Base-by-base conservation (phyloP, 2,329 filamentous ascomycete species). In the Fusarium xylarioides region DNA sequence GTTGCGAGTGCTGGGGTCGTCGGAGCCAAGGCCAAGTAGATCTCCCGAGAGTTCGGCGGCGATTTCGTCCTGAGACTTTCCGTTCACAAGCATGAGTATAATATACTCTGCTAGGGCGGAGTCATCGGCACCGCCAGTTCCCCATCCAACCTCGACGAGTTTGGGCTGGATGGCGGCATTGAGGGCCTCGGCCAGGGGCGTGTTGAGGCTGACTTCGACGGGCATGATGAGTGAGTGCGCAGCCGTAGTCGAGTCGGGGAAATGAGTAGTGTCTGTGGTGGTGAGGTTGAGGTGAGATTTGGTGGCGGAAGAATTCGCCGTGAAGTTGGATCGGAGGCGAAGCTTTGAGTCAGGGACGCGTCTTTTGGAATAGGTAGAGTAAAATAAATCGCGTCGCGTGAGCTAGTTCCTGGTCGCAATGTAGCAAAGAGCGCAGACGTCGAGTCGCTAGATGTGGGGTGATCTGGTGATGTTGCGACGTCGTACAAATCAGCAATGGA, bases 81-180 rank as follows among this genome's bases (percentile, higher is more conserved):
- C 94, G 83, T 98, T 98, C 71, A 94, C 94, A 37, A 99, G 89
- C 95, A 98, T 98, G 72, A 98, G 90, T 66, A 98, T 92, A 75
- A 99, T 96, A 84, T 98, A 99, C 84, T 99, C 96, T 67, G 95
- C 92, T 67, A 99, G 89, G 42, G 94, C 93, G 30, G 92, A 91
- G 82, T 95, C 94, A 76, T 94, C 92, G 63, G 85, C 84, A 70
- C 92, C 93, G 75, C 92, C 92, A 35, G 92, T 91, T 70, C 91
- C 95, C 95, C 96, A 98, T 78, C 95, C 95, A 75, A 95, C 92
- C 83, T 99, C 95, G 66, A 94, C 90, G 65, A 99, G 87, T 85
- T 98, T 98, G 37, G 94, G 92, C 83, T 96, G 93, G 72, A 98
- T 95, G 46, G 91, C 92, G 77, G 87, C 86, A 80, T 92, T 94